Base-by-base conservation (phyloP, 495 filamentous ascomycete species). In the Cercophora scortea region DNA sequence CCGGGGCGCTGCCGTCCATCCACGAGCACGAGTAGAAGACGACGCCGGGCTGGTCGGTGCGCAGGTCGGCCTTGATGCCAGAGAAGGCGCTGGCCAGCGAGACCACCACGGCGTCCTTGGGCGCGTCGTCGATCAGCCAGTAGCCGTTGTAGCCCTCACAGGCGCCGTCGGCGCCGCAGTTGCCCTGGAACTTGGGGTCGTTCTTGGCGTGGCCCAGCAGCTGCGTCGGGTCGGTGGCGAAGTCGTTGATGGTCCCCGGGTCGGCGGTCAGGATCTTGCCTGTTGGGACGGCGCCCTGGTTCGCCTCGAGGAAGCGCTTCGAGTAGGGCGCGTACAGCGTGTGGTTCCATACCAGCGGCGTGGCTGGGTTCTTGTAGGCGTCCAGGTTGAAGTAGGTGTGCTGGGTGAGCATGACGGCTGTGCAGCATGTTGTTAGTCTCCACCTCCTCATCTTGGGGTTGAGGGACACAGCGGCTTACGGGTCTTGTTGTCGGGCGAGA, bases 311-410 rank as follows among this genome's bases (percentile, higher is more conserved):
- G 61, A 86, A 82, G 33, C 85, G 85, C 49, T 74, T 71, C 15
- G 85, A 85, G 62, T 85, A 83, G 6, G 89, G 89, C 57, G 90
- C 72, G 59, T 85, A 73, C 40, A 92, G 69, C 42, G 75, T 80
- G 61, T 92, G 80, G 54, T 90, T 81, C 61, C 89, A 79, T 56
- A 89, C 81, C 9, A 78, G 66, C 46, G 78, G 70, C 25, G 81
- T 80, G 42, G 69, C 54, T 0, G 79, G 76, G 59, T 81, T 74
- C 39, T 66, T 71, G 73, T 87, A 92, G 10, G 80, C 89, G 60
- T 90, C 88, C 46, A 94, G 76, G 69, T 91, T 92, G 83, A 88
- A 92, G 74, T 92, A 94, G 52, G 88, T 83, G 72, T 89, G 86
- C 59, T 89, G 87, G 49, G 74, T 75, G 33, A 92, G 81, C 77